Evolutionary conservation across 805 yeast species (phyloP).

Genomic region (Danielia reshetovae): DNA sequence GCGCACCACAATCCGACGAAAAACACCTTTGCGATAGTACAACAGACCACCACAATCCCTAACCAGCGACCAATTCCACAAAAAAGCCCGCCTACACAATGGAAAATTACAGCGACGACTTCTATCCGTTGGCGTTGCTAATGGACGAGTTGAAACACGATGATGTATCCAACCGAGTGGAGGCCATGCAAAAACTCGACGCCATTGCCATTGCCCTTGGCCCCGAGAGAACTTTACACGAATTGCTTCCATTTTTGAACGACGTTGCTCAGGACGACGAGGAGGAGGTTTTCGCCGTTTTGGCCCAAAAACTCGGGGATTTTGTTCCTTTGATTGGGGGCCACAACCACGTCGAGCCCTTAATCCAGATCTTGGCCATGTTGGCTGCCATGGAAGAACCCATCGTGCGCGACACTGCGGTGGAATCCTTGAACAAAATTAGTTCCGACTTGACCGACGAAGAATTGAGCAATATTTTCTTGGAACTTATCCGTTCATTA

Average conservation of each 20-base stretch:
- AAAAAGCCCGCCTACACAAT: slow-evolving; percentile 13
- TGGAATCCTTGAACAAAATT: slow-evolving; percentile 73
- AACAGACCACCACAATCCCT: background rate
- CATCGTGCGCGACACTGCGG: slow-evolving; percentile 90
- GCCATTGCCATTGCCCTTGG: slow-evolving; percentile 95
- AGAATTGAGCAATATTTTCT: slow-evolving; percentile 62
- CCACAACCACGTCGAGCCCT: slow-evolving; percentile 45
- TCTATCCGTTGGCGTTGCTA: slow-evolving; percentile 90
- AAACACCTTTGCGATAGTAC: slow-evolving; percentile 1
- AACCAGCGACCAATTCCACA: too few species aligned
- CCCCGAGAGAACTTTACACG: slow-evolving; percentile 85
- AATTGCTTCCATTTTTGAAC: slow-evolving; percentile 84
- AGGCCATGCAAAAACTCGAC: slow-evolving; percentile 90
- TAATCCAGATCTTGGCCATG: slow-evolving; percentile 65
- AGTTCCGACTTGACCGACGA: slow-evolving; percentile 57
- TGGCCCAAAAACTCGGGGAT: slow-evolving; percentile 85
- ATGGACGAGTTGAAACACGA: slow-evolving; percentile 98
- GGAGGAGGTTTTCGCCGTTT: slow-evolving; percentile 92
- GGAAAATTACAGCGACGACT: slow-evolving; percentile 50
- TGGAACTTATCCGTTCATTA: slow-evolving; percentile 73
- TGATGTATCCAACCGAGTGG: slow-evolving; percentile 88
- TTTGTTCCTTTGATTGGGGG: slow-evolving; percentile 93
- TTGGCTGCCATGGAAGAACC: slow-evolving; percentile 95
- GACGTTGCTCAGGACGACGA: slow-evolving; percentile 95
- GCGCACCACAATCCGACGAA: slow-evolving; percentile 10